Percentiles rank a stretch among this genome's conserved stretches.
These are phyloP conservation scores for Russula lepida DNA, from an alignment of 768 basidiomycete genomes.

Conservation along the genomic window DNA sequence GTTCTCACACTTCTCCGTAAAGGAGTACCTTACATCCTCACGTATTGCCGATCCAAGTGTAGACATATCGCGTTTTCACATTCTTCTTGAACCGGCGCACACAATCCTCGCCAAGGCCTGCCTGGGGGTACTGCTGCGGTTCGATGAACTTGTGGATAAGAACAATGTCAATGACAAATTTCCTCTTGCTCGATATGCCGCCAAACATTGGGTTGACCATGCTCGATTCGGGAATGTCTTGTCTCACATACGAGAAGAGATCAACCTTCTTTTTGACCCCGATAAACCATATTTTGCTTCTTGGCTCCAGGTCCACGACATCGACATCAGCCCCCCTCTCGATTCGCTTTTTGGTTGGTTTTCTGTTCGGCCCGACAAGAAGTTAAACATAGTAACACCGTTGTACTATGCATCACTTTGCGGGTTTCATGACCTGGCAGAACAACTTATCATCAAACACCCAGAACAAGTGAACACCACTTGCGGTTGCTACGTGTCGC, in stretches of 20 bases:
- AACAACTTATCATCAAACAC: background rate
- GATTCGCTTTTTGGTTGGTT: background rate
- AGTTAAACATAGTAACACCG: background rate
- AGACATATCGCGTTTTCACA: background rate
- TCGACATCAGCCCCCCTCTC: fast-evolving
- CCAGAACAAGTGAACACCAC: background rate
- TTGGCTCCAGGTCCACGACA: background rate
- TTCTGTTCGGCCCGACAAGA: background rate
- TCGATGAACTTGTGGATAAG: background rate
- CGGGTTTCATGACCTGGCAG: background rate
- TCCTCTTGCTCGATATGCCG: background rate
- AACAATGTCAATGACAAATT: background rate
- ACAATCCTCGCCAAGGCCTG: background rate
- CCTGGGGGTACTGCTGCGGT: background rate
- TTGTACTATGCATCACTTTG: background rate
- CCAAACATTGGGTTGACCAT: background rate
- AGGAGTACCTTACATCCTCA: background rate
- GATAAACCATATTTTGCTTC: background rate
- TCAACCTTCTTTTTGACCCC: background rate
- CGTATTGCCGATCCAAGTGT: background rate
- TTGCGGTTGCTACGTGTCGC: background rate
- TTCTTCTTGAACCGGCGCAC: background rate
- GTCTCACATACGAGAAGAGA: background rate
- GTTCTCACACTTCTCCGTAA: conserved; percentile 1
- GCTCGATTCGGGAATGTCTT: background rate